Evolutionary conservation across 176 grass and related monocot genomes (phyloP).

Genomic region (Chloris gayana): DNA sequence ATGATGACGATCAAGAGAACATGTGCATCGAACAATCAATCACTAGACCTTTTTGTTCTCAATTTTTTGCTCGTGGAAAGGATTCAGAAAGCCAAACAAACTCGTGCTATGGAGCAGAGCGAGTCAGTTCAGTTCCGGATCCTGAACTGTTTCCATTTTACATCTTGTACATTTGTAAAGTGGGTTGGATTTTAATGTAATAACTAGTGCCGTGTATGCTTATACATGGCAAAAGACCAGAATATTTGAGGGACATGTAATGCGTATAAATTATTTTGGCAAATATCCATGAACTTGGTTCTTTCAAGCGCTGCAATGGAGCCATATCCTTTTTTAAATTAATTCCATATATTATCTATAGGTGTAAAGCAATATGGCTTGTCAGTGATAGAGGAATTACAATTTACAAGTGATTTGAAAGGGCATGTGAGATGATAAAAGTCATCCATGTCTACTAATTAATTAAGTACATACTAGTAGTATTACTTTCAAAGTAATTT

Average conservation of each 20-base stretch:
- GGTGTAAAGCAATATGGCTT: no score
- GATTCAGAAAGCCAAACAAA: neutral
- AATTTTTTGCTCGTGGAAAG: neutral
- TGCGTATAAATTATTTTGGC: no score
- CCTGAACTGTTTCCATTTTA: neutral
- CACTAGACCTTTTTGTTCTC: no score
- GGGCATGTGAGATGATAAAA: no score
- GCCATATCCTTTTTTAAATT: no score
- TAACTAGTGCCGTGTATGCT: neutral
- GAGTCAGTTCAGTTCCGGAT: neutral
- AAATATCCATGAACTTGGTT: neutral
- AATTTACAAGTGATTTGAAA: no score
- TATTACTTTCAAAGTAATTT: no score
- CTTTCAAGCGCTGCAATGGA: neutral
- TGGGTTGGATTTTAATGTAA: neutral
- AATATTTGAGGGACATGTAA: no score
- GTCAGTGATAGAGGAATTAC: no score
- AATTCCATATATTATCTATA: no score
- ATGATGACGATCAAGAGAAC: neutral
- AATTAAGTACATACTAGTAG: no score
- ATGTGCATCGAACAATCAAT: conserved; percentile 3
- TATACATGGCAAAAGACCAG: neutral
- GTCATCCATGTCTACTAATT: no score
- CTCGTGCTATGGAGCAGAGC: neutral
- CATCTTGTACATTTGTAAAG: neutral